Evolutionary conservation across 2,329 filamentous ascomycete genomes (phyloP).

Genomic region (Mollisia scopiformis): DNA sequence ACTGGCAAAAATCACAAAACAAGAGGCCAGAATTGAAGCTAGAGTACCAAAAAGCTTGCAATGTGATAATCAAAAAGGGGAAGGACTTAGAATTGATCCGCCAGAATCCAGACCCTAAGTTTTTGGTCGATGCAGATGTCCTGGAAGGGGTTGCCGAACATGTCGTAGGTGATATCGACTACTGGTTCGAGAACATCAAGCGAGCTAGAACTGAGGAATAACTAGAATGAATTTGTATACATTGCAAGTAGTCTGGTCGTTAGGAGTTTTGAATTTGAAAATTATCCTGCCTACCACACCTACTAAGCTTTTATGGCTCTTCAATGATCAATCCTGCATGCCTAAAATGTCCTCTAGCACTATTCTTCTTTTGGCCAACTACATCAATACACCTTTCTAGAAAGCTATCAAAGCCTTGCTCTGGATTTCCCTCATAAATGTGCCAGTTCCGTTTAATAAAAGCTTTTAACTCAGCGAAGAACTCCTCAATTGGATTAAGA

Average conservation of each 20-base stretch:
- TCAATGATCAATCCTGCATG: conserved; percentile 9
- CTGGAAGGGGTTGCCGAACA: conserved; percentile 35
- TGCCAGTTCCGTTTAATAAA: conserved; percentile 33
- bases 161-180: conserved; percentile 37
- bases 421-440: conserved; percentile 17
- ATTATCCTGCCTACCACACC: not conserved
- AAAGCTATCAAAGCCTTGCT: conserved; percentile 28
- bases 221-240: not conserved
- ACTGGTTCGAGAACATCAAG: conserved; percentile 23
- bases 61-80: conserved; percentile 29
- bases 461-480: conserved; percentile 31
- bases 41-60: conserved; percentile 30
- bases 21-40: conserved; percentile 25
- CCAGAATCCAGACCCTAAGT: conserved; percentile 35
- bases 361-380: conserved; percentile 24
- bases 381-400: conserved; percentile 31
- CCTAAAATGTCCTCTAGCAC: conserved; percentile 18
- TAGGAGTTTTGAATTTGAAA: not conserved
- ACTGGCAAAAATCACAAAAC: conserved; percentile 34
- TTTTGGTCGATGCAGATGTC: conserved; percentile 36
- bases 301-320: not conserved
- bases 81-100: conserved; percentile 35
- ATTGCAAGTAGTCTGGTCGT: not conserved
- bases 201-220: conserved; percentile 14
- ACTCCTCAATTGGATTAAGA: conserved; percentile 34